Conservation (phyloP, 768 basidiomycete genomes). For the Gymnopilus junonius region DNA sequence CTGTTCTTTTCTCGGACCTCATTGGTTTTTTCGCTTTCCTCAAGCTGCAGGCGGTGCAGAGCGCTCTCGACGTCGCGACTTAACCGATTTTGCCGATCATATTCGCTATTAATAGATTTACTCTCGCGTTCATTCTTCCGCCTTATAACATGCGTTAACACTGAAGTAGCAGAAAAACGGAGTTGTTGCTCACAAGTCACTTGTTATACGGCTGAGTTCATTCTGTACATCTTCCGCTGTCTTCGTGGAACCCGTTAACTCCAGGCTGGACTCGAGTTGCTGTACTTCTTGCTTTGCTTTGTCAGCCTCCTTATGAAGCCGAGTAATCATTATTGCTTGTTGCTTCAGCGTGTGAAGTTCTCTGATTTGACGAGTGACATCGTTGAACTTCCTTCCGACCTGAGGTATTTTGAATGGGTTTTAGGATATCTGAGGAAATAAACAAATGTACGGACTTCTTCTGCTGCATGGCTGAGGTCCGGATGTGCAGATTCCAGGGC, state of each 20-base stretch:
- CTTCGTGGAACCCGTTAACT: slow-evolving; percentile 73
- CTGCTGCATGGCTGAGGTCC: slow-evolving; percentile 52
- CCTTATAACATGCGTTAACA: slow-evolving; percentile 37
- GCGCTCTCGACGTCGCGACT: slow-evolving; percentile 62
- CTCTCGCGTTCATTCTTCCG: slow-evolving; percentile 70
- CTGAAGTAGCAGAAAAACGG: background rate
- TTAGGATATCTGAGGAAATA: slow-evolving; percentile 4
- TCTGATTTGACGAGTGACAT: slow-evolving; percentile 60
- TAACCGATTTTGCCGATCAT: slow-evolving; percentile 59
- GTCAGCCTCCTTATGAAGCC: slow-evolving; percentile 62
- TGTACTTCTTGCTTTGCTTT: slow-evolving; percentile 63
- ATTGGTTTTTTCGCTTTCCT: slow-evolving; percentile 58
- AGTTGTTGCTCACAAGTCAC: slow-evolving; percentile 60
- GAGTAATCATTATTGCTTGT: slow-evolving; percentile 59
- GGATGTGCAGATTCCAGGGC: slow-evolving; percentile 60
- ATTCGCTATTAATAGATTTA: slow-evolving; percentile 57
- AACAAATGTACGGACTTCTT: slow-evolving; percentile 53
- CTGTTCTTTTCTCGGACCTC: slow-evolving; percentile 62
- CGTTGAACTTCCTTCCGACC: slow-evolving; percentile 56
- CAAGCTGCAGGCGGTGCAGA: slow-evolving; percentile 64
- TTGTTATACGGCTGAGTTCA: slow-evolving; percentile 68
- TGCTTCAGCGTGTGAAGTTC: slow-evolving; percentile 65
- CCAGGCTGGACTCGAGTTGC: slow-evolving; percentile 70
- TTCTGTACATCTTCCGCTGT: slow-evolving; percentile 86
- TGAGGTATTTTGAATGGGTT: slow-evolving; percentile 28